phyloP scores from a whole-genome alignment of 441 rosid species.

The Cnidoscolus chayamansa region DNA sequence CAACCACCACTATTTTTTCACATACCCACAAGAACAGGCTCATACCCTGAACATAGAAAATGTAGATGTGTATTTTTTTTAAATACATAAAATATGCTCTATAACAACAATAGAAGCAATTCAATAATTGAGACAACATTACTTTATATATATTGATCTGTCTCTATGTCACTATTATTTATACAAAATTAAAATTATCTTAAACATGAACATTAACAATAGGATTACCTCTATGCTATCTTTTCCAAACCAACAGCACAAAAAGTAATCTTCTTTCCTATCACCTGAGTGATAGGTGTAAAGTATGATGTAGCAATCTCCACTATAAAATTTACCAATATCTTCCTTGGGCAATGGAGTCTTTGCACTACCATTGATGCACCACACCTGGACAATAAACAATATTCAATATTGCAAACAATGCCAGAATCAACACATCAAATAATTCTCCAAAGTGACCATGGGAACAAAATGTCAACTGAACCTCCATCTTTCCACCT shows the following conservation, averaged over 20 bases:
- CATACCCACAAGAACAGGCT: neutral
- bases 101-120: neutral
- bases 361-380: conserved; percentile 80
- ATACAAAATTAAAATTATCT: neutral
- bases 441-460: conserved; percentile 20
- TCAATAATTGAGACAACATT: neutral
- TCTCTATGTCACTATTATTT: neutral
- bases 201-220: conserved; percentile 1
- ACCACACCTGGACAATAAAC: conserved; percentile 68
- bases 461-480: conserved; percentile 25
- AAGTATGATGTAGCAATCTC: conserved; percentile 93
- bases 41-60: neutral
- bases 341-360: conserved; percentile 76
- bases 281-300: conserved; percentile 91
- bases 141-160: neutral
- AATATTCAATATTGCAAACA: conserved; percentile 10
- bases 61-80: neutral
- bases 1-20: neutral
- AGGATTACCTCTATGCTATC: conserved; percentile 75
- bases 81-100: conserved; percentile 5
- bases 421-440: neutral
- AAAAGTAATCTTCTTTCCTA: conserved; percentile 87
- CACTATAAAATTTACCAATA: conserved; percentile 87
- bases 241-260: conserved; percentile 92
- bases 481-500: conserved; percentile 98